Evolutionary conservation across 2,329 filamentous ascomycete species (phyloP).

Genomic region (Nothomitra cinnamomea): DNA sequence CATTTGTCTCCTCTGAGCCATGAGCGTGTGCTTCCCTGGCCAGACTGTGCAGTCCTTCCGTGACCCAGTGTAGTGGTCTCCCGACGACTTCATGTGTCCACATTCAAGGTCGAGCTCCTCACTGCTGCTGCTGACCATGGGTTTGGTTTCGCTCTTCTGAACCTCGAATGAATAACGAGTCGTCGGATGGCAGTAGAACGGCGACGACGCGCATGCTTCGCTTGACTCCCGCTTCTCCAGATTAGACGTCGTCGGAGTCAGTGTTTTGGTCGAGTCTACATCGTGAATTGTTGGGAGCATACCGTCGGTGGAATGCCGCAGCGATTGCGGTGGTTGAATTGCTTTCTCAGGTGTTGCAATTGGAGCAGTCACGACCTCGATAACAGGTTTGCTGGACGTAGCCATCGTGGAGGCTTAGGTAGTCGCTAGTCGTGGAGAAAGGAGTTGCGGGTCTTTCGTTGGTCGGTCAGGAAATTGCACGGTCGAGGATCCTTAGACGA

Average conservation of each 20-base stretch:
- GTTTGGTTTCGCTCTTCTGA: slow-evolving; percentile 11
- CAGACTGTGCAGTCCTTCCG: slow-evolving; percentile 16
- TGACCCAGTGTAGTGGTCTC: slow-evolving; percentile 6
- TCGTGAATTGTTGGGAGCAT: slow-evolving; percentile 1
- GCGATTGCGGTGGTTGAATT: background rate
- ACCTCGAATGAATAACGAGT: slow-evolving; percentile 16
- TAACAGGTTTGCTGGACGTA: background rate
- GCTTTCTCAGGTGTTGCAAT: background rate
- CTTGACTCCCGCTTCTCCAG: background rate
- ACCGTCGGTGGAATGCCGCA: background rate
- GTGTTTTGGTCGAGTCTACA: background rate
- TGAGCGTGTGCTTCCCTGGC: slow-evolving; percentile 13
- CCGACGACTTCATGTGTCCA: slow-evolving; percentile 11
- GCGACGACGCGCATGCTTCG: slow-evolving; percentile 19
- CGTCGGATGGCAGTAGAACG: slow-evolving; percentile 26
- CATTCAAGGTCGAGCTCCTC: slow-evolving; percentile 17
- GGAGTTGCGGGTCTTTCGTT: background rate
- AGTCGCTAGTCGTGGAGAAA: background rate
- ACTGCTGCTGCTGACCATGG: slow-evolving; percentile 3
- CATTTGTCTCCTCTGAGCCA: slow-evolving; percentile 12
- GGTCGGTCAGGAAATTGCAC: background rate
- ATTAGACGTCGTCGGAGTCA: background rate
- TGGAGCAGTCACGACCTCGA: background rate
- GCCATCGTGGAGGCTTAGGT: background rate
- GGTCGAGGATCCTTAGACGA: background rate